These are phyloP conservation scores for Podospora pseudocomata DNA, from an alignment of 495 filamentous ascomycete species.

Conservation along the genomic window DNA sequence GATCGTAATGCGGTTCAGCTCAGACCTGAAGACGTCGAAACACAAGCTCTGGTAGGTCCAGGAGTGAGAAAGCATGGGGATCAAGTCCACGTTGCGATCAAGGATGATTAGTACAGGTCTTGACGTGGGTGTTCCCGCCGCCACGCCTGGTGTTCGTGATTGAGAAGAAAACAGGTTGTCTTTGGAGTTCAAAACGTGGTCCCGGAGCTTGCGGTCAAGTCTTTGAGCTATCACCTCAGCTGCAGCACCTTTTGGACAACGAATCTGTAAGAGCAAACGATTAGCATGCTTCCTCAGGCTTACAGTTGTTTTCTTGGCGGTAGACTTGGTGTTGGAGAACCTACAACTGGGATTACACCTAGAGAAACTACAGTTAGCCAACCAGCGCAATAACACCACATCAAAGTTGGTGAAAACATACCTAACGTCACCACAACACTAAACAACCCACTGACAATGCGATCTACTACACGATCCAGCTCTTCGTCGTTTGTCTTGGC, in stretches of 20 bases:
- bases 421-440: conserved; percentile 80
- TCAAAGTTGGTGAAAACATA: not conserved
- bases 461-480: conserved; percentile 79
- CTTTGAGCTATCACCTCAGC: conserved; percentile 93
- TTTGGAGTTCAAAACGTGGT: conserved; percentile 95
- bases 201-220: conserved; percentile 89
- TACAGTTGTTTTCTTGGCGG: not conserved
- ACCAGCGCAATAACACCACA: not conserved
- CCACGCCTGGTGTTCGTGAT: conserved; percentile 36
- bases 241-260: conserved; percentile 85
- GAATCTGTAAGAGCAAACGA: conserved; percentile 46
- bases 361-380: not conserved
- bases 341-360: conserved; percentile 79
- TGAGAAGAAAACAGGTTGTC: conserved; percentile 79
- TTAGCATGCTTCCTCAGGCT: not conserved
- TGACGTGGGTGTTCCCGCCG: conserved; percentile 57
- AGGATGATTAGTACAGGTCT: conserved; percentile 84
- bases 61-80: conserved; percentile 98
- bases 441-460: conserved; percentile 90
- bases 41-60: conserved; percentile 99
- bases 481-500: conserved; percentile 85
- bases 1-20: conserved; percentile 91
- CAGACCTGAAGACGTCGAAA: conserved; percentile 71
- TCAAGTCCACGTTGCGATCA: conserved; percentile 91
- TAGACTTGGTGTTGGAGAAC: conserved; percentile 7